Evolutionary conservation across 139 green algal genomes (phyloP).

Genomic region (Haematococcus sp.): DNA sequence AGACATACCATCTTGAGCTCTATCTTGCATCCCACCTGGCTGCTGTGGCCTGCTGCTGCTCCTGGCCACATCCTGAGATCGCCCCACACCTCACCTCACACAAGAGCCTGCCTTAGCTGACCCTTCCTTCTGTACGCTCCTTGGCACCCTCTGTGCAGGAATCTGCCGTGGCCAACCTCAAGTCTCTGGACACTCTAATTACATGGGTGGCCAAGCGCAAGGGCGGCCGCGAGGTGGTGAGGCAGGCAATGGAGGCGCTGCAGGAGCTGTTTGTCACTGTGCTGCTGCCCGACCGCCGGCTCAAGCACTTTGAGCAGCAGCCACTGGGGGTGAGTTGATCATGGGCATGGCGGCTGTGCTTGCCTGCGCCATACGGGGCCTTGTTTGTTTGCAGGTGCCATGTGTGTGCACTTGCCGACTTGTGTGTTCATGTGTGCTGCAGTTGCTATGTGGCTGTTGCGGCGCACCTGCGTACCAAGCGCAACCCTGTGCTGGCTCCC

Average conservation of each 20-base stretch:
- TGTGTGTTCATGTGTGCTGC: no score
- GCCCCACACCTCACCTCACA: background rate
- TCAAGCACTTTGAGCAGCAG: constrained; percentile 65
- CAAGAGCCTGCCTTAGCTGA: background rate
- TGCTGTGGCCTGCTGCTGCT: background rate
- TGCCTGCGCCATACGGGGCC: background rate
- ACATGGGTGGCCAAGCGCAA: constrained; percentile 56
- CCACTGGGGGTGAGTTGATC: constrained; percentile 43
- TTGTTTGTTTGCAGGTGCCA: constrained; percentile 16
- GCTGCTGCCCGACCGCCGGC: constrained; percentile 89
- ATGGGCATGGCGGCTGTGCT: background rate
- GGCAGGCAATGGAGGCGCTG: constrained; percentile 70
- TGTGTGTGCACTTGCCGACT: background rate
- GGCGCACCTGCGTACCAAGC: no score
- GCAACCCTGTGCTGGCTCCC: no score
- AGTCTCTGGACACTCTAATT: constrained; percentile 77
- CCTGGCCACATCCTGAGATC: background rate
- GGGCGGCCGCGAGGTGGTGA: constrained; percentile 49
- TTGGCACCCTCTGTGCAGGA: constrained; percentile 48
- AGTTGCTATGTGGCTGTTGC: no score
- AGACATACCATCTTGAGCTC: background rate
- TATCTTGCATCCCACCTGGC: background rate
- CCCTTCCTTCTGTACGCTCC: background rate
- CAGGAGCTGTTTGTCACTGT: constrained; percentile 78
- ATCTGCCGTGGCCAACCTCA: constrained; percentile 66